Evolutionary conservation across 208 protist genomes (phyloP).

Genomic region (Leishmania turanica): DNA sequence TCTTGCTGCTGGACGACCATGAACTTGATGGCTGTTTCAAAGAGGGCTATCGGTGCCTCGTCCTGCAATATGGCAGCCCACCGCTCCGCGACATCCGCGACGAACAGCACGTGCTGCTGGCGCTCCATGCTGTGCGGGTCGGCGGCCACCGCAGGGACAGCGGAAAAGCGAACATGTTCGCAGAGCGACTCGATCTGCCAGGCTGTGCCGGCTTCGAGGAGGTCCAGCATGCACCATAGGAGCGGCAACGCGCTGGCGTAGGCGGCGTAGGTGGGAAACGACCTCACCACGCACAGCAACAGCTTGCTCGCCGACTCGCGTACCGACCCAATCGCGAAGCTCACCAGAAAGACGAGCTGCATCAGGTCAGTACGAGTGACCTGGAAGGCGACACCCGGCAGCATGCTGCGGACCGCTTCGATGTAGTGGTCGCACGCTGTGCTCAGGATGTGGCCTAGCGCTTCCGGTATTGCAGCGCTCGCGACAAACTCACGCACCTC

Average conservation of each 20-base stretch:
- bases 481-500: constrained; percentile 86
- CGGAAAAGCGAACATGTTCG: constrained; percentile 47
- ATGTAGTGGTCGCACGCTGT: constrained; percentile 66
- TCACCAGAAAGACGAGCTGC: constrained; percentile 73
- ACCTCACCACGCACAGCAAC: constrained; percentile 48
- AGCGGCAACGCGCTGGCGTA: constrained; percentile 64
- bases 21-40: constrained; percentile 63
- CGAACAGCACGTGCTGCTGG: constrained; percentile 45
- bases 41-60: constrained; percentile 51
- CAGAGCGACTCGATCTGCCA: constrained; percentile 66
- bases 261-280: constrained; percentile 61
- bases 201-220: constrained; percentile 53
- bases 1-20: constrained; percentile 56
- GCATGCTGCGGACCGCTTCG: constrained; percentile 36
- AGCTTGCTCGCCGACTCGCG: constrained; percentile 57
- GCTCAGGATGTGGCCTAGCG: constrained; percentile 40
- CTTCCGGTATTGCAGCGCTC: constrained; percentile 48
- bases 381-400: constrained; percentile 48
- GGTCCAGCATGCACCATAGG: constrained; percentile 75
- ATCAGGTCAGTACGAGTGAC: constrained; percentile 54
- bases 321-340: constrained; percentile 74
- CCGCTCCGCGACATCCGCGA: constrained; percentile 45
- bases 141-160: constrained; percentile 48
- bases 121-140: constrained; percentile 59
- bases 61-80: constrained; percentile 46